These are phyloP conservation scores for Scheffersomyces lignicola DNA, from an alignment of 1,139 yeast species.

Conservation along the genomic window DNA sequence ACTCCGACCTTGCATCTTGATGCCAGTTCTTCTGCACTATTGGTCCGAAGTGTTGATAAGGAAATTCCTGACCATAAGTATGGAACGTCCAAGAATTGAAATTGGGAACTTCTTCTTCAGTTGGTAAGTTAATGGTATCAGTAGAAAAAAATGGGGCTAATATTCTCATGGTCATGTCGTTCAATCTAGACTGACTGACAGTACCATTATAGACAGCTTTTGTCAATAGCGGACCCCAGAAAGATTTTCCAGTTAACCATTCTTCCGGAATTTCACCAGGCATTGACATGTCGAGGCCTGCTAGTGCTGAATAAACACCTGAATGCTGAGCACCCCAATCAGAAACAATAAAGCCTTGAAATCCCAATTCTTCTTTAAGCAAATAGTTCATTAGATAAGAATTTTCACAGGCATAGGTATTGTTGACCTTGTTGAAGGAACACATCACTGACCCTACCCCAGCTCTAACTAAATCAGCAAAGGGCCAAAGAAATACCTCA, in stretches of 20 bases:
- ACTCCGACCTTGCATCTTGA: conserved; percentile 50
- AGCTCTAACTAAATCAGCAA: conserved; percentile 61
- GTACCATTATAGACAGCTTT: conserved; percentile 57
- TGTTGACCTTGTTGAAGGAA: conserved; percentile 59
- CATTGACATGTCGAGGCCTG: conserved; percentile 70
- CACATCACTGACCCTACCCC: conserved; percentile 67
- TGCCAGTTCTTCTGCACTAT: conserved; percentile 56
- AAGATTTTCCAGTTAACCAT: conserved; percentile 55
- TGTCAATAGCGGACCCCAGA: conserved; percentile 60
- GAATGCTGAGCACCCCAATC: conserved; percentile 68
- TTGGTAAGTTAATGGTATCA: conserved; percentile 31
- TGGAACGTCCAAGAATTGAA: conserved; percentile 61
- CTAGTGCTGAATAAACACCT: conserved; percentile 56
- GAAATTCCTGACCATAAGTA: conserved; percentile 53
- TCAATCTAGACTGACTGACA: conserved; percentile 53
- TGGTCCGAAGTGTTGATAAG: conserved; percentile 55
- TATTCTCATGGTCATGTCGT: conserved; percentile 63
- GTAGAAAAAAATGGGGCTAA: conserved; percentile 57
- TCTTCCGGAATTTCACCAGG: conserved; percentile 60
- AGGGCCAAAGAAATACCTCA: conserved; percentile 66
- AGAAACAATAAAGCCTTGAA: conserved; percentile 65
- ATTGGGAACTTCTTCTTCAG: conserved; percentile 50
- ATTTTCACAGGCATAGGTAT: conserved; percentile 62
- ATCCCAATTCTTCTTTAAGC: conserved; percentile 62
- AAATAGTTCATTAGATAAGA: conserved; percentile 55